These are phyloP conservation scores for Lunasporangiospora selenospora DNA, from an alignment of 192 early-diverging fungal species.

Conservation along the genomic window DNA sequence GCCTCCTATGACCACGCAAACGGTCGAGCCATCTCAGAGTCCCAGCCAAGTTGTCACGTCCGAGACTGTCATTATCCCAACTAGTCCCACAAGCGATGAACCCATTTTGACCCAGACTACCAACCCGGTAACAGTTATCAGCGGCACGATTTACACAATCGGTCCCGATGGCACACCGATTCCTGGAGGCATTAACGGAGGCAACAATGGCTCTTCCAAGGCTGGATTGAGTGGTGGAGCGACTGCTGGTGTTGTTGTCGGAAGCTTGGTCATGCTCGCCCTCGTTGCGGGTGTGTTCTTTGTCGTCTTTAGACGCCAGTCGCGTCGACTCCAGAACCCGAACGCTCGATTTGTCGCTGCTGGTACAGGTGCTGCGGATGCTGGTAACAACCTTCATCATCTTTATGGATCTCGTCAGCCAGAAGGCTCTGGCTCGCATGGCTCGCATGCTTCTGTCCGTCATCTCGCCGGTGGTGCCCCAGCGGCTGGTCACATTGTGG, in stretches of 20 bases:
- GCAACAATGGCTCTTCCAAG: constrained; percentile 6
- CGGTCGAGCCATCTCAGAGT: no score
- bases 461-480: constrained; percentile 39
- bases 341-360: constrained; percentile 36
- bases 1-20: no score
- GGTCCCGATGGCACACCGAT: constrained; percentile 4
- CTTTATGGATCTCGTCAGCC: constrained; percentile 39
- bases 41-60: constrained; percentile 4
- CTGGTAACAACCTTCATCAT: constrained; percentile 31
- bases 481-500: constrained; percentile 43
- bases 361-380: constrained; percentile 32
- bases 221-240: constrained; percentile 22
- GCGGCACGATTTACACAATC: constrained; percentile 25
- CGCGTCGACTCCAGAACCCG: constrained; percentile 38
- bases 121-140: constrained; percentile 18
- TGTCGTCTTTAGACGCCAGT: constrained; percentile 37
- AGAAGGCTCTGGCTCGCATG: constrained; percentile 39
- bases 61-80: constrained; percentile 6
- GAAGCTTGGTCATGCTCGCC: constrained; percentile 17
- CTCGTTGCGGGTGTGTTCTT: constrained; percentile 44
- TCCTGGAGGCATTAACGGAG: not conserved
- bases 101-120: constrained; percentile 23
- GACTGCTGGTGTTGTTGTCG: constrained; percentile 26
- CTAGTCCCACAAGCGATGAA: not conserved
- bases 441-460: constrained; percentile 24